Conservation (phyloP, 2,329 filamentous ascomycete genomes). For the Sporothrix brasiliensis region DNA sequence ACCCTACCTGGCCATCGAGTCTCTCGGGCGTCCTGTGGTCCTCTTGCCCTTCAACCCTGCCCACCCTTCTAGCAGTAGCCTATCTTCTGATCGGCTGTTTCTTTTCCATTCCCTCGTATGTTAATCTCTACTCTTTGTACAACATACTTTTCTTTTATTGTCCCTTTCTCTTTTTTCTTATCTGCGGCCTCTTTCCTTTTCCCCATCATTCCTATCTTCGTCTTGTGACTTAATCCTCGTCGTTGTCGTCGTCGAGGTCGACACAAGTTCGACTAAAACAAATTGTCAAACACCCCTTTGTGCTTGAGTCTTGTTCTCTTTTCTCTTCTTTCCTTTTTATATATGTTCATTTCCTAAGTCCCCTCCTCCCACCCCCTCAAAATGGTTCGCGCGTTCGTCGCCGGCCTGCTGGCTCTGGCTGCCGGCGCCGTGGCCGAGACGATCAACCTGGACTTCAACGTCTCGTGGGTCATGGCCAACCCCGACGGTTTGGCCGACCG, state of each 20-base stretch:
- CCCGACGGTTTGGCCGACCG: slow-evolving; percentile 69
- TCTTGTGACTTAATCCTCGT: slow-evolving; percentile 10
- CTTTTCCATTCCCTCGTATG: slow-evolving; percentile 19
- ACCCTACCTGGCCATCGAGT: no score
- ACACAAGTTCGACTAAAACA: slow-evolving; percentile 16
- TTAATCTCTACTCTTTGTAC: background rate
- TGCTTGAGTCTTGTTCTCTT: slow-evolving; percentile 14
- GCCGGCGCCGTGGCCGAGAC: slow-evolving; percentile 45
- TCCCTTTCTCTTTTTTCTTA: slow-evolving; percentile 13
- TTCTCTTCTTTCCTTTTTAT: background rate
- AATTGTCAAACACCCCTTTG: slow-evolving; percentile 11
- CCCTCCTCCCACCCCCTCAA: slow-evolving; percentile 2
- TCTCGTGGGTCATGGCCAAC: slow-evolving; percentile 71
- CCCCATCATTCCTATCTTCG: background rate
- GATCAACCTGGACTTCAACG: slow-evolving; percentile 65
- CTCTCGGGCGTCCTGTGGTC: background rate
- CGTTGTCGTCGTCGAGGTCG: slow-evolving; percentile 11
- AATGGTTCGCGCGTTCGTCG: slow-evolving; percentile 31
- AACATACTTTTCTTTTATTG: background rate
- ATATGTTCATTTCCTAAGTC: background rate
- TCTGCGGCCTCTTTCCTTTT: background rate
- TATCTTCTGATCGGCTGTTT: slow-evolving; percentile 19
- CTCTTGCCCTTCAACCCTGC: background rate
- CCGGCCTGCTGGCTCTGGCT: slow-evolving; percentile 32
- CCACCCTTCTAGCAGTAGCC: slow-evolving; percentile 16